Evolutionary conservation across 108 stramenopile genomes (phyloP).

Genomic region (Cyclostephanos invisitatus): DNA sequence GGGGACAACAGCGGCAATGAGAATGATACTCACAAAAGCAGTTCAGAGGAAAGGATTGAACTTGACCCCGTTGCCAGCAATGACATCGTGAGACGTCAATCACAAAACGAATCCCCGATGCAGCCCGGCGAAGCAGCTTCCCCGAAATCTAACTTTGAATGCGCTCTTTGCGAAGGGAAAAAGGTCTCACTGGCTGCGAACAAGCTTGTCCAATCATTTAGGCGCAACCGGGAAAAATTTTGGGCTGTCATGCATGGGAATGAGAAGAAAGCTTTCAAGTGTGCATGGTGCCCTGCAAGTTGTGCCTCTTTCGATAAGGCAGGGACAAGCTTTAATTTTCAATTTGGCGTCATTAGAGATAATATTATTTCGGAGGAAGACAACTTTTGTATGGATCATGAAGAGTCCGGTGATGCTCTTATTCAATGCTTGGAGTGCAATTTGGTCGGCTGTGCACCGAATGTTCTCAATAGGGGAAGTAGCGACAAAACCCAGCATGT

Average conservation of each 20-base stretch:
- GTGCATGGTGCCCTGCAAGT: constrained; percentile 36
- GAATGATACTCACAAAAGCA: neutral
- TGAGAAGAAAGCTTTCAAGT: constrained; percentile 5
- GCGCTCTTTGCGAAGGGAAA: constrained; percentile 20
- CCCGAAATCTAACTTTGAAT: constrained; percentile 14
- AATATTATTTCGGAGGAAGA: neutral
- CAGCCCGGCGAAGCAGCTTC: neutral
- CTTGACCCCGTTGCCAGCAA: neutral
- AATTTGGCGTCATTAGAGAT: constrained; percentile 14
- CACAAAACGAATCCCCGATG: neutral
- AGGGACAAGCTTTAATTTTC: neutral
- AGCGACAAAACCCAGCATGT: constrained; percentile 50
- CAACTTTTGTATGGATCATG: neutral
- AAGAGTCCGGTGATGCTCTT: constrained; percentile 54
- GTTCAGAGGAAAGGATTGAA: neutral
- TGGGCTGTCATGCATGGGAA: constrained; percentile 8
- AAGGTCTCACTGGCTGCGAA: constrained; percentile 29
- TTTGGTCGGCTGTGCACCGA: constrained; percentile 62
- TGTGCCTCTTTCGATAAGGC: neutral
- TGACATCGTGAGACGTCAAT: neutral
- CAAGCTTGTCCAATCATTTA: constrained; percentile 23
- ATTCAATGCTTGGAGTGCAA: constrained; percentile 81
- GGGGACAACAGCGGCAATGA: neutral
- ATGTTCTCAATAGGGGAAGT: constrained; percentile 21
- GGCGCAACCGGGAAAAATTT: constrained; percentile 29